phyloP scores from a whole-genome alignment of 192 early-diverging fungal genomes.

The Allomyces javanicus region DNA sequence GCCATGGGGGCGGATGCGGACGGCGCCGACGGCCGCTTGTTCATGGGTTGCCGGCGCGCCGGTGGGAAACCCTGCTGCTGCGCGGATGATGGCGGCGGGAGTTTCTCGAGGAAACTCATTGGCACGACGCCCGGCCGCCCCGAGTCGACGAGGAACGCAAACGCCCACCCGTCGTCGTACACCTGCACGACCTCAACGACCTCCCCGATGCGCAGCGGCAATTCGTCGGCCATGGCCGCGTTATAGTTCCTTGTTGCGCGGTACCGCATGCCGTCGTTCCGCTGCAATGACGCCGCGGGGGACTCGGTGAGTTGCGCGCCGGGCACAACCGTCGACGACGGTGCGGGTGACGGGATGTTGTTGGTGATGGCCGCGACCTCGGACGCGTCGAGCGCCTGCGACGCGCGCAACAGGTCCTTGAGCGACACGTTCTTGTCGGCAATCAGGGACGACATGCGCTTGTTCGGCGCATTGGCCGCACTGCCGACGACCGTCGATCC shows the following conservation, averaged over 20 bases:
- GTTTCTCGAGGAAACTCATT: not conserved
- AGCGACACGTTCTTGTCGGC: not conserved
- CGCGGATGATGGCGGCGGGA: not conserved
- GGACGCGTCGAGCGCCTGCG: not conserved
- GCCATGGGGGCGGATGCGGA: not conserved
- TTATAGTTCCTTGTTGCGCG: not conserved
- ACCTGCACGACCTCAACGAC: not conserved
- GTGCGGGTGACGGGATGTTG: not conserved
- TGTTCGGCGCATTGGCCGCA: not conserved
- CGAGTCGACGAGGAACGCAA: not conserved
- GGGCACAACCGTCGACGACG: not conserved
- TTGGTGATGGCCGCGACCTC: too few species aligned
- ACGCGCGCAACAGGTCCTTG: not conserved
- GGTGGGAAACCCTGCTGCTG: not conserved
- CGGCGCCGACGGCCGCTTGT: not conserved
- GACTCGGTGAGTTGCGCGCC: not conserved
- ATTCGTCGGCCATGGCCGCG: not conserved
- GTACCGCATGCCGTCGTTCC: not conserved
- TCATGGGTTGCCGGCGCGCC: not conserved
- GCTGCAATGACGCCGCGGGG: not conserved
- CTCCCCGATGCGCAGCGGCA: not conserved
- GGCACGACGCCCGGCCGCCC: not conserved
- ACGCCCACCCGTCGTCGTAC: not conserved
- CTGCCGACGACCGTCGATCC: too few species aligned
- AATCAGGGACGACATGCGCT: not conserved